Evolutionary conservation across 768 basidiomycete species (phyloP).

Genomic region (Terana coerulea): DNA sequence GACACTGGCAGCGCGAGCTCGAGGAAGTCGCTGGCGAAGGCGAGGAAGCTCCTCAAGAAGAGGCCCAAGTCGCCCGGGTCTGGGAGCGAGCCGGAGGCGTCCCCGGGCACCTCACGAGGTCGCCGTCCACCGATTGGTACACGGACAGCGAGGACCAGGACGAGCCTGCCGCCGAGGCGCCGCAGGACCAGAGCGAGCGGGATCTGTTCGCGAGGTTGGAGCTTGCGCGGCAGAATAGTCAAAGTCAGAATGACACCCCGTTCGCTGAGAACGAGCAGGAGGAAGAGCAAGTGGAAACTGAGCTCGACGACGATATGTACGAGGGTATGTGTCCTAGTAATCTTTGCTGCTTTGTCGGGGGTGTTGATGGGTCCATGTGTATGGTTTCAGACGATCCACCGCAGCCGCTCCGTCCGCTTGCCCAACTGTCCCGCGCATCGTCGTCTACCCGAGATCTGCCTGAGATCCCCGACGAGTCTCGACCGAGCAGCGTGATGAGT

Average conservation of each 20-base stretch:
- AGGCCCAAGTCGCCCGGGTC: slow-evolving; percentile 42
- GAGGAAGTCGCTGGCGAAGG: slow-evolving; percentile 28
- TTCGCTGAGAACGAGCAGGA: background rate
- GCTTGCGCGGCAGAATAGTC: slow-evolving; percentile 80
- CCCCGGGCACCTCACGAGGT: slow-evolving; percentile 17
- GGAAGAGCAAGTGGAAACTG: too few species aligned
- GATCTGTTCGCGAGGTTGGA: slow-evolving; percentile 74
- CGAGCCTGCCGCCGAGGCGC: slow-evolving; percentile 28
- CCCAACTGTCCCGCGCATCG: slow-evolving; percentile 53
- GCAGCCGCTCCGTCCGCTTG: slow-evolving; percentile 31
- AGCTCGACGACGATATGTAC: background rate
- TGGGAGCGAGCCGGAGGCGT: slow-evolving; percentile 25
- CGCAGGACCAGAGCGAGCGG: slow-evolving; percentile 59
- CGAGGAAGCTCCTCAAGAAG: slow-evolving; percentile 44
- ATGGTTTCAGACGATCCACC: slow-evolving; percentile 49
- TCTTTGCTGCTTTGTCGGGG: too few species aligned
- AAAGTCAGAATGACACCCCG: slow-evolving; percentile 61
- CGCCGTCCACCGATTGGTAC: slow-evolving; percentile 40
- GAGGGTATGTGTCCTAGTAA: too few species aligned
- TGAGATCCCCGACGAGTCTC: slow-evolving; percentile 31
- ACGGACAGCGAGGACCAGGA: slow-evolving; percentile 40
- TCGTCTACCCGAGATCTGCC: slow-evolving; percentile 19
- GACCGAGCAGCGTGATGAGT: slow-evolving; percentile 45
- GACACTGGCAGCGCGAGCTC: slow-evolving; percentile 33
- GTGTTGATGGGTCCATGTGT: too few species aligned